Conservation (phyloP, 2,329 filamentous ascomycete species). For the Colletotrichum destructivum region DNA sequence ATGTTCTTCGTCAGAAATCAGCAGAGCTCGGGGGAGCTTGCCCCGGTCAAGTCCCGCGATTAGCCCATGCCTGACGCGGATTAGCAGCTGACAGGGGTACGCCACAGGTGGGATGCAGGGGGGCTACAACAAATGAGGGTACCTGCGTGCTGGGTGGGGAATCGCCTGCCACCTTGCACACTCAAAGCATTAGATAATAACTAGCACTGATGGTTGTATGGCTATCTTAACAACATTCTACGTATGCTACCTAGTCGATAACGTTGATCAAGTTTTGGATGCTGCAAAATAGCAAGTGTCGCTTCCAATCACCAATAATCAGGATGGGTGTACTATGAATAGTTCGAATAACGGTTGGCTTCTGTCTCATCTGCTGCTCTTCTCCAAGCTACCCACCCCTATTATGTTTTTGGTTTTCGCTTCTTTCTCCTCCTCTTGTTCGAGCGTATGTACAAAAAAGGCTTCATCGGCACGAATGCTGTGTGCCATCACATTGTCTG, state of each 20-base stretch:
- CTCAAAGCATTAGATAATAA: no score
- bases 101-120: slow-evolving; percentile 13
- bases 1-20: slow-evolving; percentile 38
- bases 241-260: no score
- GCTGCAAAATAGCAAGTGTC: no score
- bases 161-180: not conserved
- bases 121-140: slow-evolving; percentile 1
- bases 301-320: not conserved
- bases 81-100: slow-evolving; percentile 9
- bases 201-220: not conserved
- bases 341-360: slow-evolving; percentile 26
- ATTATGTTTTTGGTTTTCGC: slow-evolving; percentile 38
- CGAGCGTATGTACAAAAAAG: slow-evolving; percentile 35
- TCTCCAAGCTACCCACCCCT: slow-evolving; percentile 33
- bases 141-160: slow-evolving; percentile 11
- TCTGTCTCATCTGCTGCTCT: slow-evolving; percentile 23
- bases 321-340: slow-evolving; percentile 1
- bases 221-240: no score
- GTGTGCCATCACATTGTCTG: slow-evolving; percentile 31
- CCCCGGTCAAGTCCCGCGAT: slow-evolving; percentile 24
- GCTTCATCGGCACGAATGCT: slow-evolving; percentile 16
- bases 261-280: not conserved
- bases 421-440: slow-evolving; percentile 24
- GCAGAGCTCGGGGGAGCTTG: slow-evolving; percentile 39
- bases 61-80: not conserved